phyloP scores from a whole-genome alignment of 2,329 filamentous ascomycete genomes.

The Fusarium sp. region DNA sequence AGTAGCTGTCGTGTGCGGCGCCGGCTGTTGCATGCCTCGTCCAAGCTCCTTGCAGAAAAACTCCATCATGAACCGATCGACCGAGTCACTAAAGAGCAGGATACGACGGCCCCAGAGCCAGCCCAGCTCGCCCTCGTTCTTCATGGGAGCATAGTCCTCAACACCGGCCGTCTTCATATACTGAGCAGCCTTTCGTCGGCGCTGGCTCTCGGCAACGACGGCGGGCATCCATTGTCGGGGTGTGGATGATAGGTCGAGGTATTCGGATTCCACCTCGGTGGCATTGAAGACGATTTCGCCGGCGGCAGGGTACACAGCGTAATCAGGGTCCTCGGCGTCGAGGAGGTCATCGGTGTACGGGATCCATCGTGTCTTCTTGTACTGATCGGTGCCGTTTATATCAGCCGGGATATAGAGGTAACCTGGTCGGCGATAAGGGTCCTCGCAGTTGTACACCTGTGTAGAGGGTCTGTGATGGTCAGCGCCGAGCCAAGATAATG shows the following conservation, averaged over 20 bases:
- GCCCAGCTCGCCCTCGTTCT: constrained; percentile 27
- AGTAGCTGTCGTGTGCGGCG: constrained; percentile 26
- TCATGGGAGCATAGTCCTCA: constrained; percentile 16
- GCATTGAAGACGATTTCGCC: constrained; percentile 75
- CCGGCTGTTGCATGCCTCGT: constrained; percentile 21
- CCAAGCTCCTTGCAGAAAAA: constrained; percentile 37
- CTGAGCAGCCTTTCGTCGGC: constrained; percentile 20
- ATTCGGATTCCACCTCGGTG: constrained; percentile 53
- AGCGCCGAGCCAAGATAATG: constrained; percentile 6
- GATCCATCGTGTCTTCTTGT: constrained; percentile 59
- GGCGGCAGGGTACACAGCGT: constrained; percentile 53
- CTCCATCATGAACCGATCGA: constrained; percentile 39
- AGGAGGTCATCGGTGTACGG: constrained; percentile 58
- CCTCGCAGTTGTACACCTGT: constrained; percentile 26
- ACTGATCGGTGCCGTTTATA: constrained; percentile 66
- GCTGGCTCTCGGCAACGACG: constrained; percentile 24
- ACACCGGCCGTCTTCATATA: neutral
- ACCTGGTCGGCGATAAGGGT: constrained; percentile 62
- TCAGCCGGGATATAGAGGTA: constrained; percentile 62
- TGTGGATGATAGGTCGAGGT: constrained; percentile 18
- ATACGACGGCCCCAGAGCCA: constrained; percentile 41
- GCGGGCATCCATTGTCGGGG: constrained; percentile 32
- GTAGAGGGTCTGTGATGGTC: neutral
- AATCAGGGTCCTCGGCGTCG: constrained; percentile 65
- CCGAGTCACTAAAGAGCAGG: constrained; percentile 34